Percentiles rank a stretch among this genome's conserved stretches.
Evolutionary conservation across 192 early-diverging fungal species (phyloP).

Genomic region (Dissophora globulifera): DNA sequence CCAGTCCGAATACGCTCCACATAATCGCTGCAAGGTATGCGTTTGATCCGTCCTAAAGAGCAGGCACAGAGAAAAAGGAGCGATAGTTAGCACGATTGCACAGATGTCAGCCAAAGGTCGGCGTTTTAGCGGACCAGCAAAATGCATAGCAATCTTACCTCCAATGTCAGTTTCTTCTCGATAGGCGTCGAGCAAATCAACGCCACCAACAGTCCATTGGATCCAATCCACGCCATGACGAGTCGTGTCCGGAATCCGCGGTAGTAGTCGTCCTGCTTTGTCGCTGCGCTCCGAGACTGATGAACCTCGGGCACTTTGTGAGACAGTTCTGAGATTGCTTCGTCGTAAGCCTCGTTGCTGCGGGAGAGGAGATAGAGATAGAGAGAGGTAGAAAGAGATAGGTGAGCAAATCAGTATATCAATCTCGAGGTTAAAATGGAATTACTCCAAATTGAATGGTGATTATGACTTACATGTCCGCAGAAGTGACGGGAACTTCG

Average conservation of each 20-base stretch:
- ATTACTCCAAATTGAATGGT: no score
- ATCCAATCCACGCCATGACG: constrained; percentile 81
- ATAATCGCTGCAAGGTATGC: constrained; percentile 75
- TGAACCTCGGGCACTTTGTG: constrained; percentile 37
- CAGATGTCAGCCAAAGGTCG: no score
- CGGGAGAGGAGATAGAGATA: constrained; percentile 38
- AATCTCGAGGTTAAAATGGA: no score
- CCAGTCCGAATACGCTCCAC: constrained; percentile 78
- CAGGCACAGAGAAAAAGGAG: not conserved
- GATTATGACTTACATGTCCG: constrained; percentile 66
- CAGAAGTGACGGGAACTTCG: constrained; percentile 68
- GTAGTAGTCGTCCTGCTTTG: constrained; percentile 80
- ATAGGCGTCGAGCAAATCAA: constrained; percentile 58
- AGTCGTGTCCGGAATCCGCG: constrained; percentile 79
- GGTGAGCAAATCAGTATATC: no score
- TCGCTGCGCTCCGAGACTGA: constrained; percentile 56
- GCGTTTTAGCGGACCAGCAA: not conserved
- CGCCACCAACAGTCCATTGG: constrained; percentile 75
- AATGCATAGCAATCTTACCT: constrained; percentile 11
- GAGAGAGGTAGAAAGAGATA: constrained; percentile 39
- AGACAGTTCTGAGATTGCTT: constrained; percentile 54
- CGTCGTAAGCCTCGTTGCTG: constrained; percentile 65
- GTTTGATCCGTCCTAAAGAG: constrained; percentile 52
- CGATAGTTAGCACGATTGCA: not conserved
- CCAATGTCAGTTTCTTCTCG: constrained; percentile 39